Conservation (phyloP, 2,329 filamentous ascomycete genomes). For the Neonectria ditissima region DNA sequence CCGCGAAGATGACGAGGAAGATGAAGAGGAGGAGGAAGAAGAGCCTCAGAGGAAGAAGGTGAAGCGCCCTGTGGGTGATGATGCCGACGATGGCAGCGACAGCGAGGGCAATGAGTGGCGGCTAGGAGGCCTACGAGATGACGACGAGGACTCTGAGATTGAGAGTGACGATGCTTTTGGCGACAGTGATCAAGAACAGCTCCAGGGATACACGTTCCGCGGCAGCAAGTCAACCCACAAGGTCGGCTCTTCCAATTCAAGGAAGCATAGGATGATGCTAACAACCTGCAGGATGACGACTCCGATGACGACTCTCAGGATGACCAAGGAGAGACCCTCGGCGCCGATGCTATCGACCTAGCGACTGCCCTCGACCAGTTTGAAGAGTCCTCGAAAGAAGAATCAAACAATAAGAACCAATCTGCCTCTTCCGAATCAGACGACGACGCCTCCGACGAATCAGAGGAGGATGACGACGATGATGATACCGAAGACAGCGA, state of each 20-base stretch:
- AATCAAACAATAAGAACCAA: constrained; percentile 59
- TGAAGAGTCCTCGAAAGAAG: constrained; percentile 62
- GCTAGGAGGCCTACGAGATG: constrained; percentile 70
- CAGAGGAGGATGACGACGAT: constrained; percentile 61
- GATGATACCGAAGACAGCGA: constrained; percentile 65
- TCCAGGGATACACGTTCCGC: constrained; percentile 76
- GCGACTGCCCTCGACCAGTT: constrained; percentile 68
- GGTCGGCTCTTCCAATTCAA: constrained; percentile 30
- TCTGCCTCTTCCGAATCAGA: constrained; percentile 59
- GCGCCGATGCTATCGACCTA: constrained; percentile 70
- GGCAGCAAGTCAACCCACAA: constrained; percentile 57
- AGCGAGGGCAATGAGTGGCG: constrained; percentile 89
- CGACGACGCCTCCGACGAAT: constrained; percentile 55
- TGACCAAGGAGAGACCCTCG: constrained; percentile 69
- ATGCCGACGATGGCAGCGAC: constrained; percentile 81
- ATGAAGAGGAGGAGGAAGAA: constrained; percentile 65
- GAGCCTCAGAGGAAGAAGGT: constrained; percentile 55
- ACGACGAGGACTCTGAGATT: constrained; percentile 73
- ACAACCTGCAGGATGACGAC: constrained; percentile 60
- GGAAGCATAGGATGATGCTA: constrained; percentile 9
- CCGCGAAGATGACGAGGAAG: constrained; percentile 58
- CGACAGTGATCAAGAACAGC: constrained; percentile 86
- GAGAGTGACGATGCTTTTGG: constrained; percentile 86
- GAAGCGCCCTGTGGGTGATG: constrained; percentile 59
- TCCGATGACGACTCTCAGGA: constrained; percentile 66